A percentile compares a stretch with the other conserved stretches of the same genome.
Conservation (phyloP, 208 protist genomes). For the Crithidia thermophila region DNA sequence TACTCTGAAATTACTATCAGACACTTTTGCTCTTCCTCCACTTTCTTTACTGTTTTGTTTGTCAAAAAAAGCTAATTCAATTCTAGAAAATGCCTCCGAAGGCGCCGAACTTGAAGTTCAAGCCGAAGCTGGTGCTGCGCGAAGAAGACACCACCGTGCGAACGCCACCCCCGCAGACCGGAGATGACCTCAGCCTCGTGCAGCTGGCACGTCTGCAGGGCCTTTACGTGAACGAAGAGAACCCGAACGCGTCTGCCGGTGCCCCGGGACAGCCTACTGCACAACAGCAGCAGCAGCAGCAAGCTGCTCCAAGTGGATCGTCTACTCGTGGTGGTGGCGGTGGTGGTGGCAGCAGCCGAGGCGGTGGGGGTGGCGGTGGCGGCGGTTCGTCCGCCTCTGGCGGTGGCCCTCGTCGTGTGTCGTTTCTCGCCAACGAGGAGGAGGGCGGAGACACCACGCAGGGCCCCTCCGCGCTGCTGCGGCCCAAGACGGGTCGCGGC, state of each 20-base stretch:
- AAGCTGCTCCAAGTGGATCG: background rate
- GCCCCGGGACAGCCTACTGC: background rate
- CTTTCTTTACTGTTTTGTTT: slow-evolving; percentile 18
- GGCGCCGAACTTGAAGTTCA: slow-evolving; percentile 69
- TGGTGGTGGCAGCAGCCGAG: background rate
- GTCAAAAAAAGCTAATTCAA: background rate
- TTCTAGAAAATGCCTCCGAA: slow-evolving; percentile 63
- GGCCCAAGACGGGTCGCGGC: slow-evolving; percentile 15
- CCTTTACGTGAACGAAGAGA: slow-evolving; percentile 38
- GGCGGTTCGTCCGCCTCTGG: background rate
- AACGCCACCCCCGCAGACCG: slow-evolving; percentile 5
- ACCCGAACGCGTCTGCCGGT: background rate
- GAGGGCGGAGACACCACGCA: background rate
- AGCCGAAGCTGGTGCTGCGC: slow-evolving; percentile 55
- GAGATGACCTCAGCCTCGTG: slow-evolving; percentile 47
- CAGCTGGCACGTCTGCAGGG: slow-evolving; percentile 64
- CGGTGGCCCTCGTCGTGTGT: background rate
- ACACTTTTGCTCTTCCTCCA: background rate
- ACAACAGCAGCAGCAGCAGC: background rate
- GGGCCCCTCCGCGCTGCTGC: slow-evolving; percentile 20
- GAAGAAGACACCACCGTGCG: slow-evolving; percentile 23
- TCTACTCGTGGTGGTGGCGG: slow-evolving; percentile 17
- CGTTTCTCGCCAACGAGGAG: background rate
- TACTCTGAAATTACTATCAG: no score
- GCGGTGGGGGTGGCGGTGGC: background rate